These are phyloP conservation scores for Diaporthe sp. DNA, from an alignment of 2,329 filamentous ascomycete genomes.

Conservation along the genomic window DNA sequence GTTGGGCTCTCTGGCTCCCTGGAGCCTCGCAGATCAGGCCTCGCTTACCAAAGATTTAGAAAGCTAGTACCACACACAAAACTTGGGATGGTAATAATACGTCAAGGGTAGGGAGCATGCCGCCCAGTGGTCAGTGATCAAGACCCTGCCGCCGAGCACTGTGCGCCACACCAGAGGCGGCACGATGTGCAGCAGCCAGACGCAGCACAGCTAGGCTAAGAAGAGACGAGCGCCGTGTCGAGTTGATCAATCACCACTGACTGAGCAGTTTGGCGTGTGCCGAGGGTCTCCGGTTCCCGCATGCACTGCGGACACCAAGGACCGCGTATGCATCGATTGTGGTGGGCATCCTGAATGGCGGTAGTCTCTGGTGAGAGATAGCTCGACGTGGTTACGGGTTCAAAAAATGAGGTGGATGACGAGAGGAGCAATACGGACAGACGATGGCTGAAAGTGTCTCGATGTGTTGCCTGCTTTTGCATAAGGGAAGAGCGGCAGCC, in stretches of 20 bases:
- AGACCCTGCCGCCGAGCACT: constrained; percentile 27
- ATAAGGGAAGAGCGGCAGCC: background rate
- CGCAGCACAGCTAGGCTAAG: constrained; percentile 35
- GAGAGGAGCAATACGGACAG: background rate
- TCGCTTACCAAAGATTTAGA: constrained; percentile 32
- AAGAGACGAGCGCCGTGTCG: constrained; percentile 28
- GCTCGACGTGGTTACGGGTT: background rate
- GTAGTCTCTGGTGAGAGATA: background rate
- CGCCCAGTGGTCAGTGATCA: constrained; percentile 1
- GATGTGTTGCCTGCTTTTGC: background rate
- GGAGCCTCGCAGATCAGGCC: constrained; percentile 15
- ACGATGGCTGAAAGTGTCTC: background rate
- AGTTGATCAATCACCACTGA: constrained; percentile 35
- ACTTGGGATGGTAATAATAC: constrained; percentile 10
- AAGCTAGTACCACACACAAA: constrained; percentile 16
- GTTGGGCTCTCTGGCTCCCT: background rate
- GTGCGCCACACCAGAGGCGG: constrained; percentile 28
- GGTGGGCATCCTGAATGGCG: background rate
- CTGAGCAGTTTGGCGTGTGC: constrained; percentile 22
- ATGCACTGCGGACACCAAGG: constrained; percentile 1
- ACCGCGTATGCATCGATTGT: background rate
- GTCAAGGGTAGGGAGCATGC: constrained; percentile 25
- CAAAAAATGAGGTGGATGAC: background rate
- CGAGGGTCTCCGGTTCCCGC: constrained; percentile 29
- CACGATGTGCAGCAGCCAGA: constrained; percentile 33